Evolutionary conservation across 2,329 filamentous ascomycete species (phyloP).

Genomic region (Sclerotinia borealis): DNA sequence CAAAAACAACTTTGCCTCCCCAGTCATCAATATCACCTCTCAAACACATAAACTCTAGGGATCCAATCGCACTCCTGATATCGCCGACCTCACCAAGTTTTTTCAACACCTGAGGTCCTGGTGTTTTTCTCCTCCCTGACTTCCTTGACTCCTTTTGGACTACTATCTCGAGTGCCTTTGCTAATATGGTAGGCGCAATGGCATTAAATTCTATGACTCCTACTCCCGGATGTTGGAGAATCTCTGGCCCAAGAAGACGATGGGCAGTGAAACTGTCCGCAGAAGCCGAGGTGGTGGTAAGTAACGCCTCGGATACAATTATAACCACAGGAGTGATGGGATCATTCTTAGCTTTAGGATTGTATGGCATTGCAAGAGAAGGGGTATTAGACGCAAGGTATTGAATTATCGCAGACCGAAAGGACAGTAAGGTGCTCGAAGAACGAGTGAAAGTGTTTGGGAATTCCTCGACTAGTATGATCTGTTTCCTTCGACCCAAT

Average conservation of each 20-base stretch:
- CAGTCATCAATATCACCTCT: conserved; percentile 72
- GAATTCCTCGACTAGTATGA: conserved; percentile 77
- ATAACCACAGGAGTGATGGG: conserved; percentile 71
- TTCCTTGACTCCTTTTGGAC: conserved; percentile 79
- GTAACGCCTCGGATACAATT: conserved; percentile 82
- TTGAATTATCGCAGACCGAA: conserved; percentile 68
- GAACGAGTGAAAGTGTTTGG: conserved; percentile 66
- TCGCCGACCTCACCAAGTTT: conserved; percentile 82
- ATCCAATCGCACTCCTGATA: conserved; percentile 84
- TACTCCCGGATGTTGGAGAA: conserved; percentile 73
- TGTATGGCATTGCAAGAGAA: conserved; percentile 43
- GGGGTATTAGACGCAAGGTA: conserved; percentile 66
- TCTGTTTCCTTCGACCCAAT: conserved; percentile 38
- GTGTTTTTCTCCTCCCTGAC: conserved; percentile 68
- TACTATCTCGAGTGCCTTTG: conserved; percentile 75
- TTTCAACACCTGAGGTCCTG: conserved; percentile 72
- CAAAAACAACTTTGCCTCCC: conserved; percentile 66
- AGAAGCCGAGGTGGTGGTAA: conserved; percentile 77
- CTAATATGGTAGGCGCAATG: conserved; percentile 78
- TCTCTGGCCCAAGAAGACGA: conserved; percentile 78
- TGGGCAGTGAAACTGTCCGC: conserved; percentile 92
- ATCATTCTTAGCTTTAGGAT: conserved; percentile 31
- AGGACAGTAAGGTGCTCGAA: conserved; percentile 59
- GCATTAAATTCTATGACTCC: conserved; percentile 87
- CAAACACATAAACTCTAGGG: conserved; percentile 86